A percentile compares a stretch with the other conserved stretches of the same genome.
Evolutionary conservation across 2,329 filamentous ascomycete species (phyloP).

Genomic region (Trichoderma pleuroti): DNA sequence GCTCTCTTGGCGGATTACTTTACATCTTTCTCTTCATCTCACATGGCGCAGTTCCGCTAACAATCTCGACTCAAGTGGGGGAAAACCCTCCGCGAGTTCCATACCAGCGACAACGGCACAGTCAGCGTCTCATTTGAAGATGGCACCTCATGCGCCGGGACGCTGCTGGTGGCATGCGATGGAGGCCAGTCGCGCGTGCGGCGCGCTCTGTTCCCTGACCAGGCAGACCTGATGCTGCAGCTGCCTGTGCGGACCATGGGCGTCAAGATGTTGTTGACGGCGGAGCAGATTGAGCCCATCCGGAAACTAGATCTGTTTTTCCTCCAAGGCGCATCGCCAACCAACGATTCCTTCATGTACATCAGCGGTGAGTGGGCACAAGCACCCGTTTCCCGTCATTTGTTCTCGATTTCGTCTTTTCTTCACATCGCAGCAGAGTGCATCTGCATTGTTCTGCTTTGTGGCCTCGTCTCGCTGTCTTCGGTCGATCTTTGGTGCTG

Average conservation of each 20-base stretch:
- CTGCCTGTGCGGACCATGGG: slow-evolving; percentile 51
- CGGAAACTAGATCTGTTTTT: slow-evolving; percentile 51
- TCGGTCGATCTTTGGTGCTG: background rate
- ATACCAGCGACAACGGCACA: slow-evolving; percentile 28
- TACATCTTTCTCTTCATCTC: too few species aligned
- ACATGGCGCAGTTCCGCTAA: background rate
- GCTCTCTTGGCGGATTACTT: background rate
- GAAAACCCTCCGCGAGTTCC: slow-evolving; percentile 35
- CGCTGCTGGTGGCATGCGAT: slow-evolving; percentile 49
- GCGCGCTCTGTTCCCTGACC: slow-evolving; percentile 34
- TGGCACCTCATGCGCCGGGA: slow-evolving; percentile 39
- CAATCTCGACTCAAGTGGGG: slow-evolving; percentile 34
- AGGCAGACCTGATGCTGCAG: slow-evolving; percentile 27
- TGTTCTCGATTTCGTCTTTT: background rate
- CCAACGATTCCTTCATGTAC: slow-evolving; percentile 50
- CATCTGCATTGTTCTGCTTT: background rate
- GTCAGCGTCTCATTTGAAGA: slow-evolving; percentile 47
- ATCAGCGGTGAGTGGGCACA: slow-evolving; percentile 42
- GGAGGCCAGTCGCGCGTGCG: slow-evolving; percentile 46
- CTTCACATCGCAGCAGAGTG: background rate
- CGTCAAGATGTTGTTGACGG: slow-evolving; percentile 39
- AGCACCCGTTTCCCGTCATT: background rate
- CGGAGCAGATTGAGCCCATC: slow-evolving; percentile 41
- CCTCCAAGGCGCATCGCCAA: slow-evolving; percentile 51
- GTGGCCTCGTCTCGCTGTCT: background rate